phyloP scores from a whole-genome alignment of 2,329 filamentous ascomycete genomes.

The Aspergillus fischeri region DNA sequence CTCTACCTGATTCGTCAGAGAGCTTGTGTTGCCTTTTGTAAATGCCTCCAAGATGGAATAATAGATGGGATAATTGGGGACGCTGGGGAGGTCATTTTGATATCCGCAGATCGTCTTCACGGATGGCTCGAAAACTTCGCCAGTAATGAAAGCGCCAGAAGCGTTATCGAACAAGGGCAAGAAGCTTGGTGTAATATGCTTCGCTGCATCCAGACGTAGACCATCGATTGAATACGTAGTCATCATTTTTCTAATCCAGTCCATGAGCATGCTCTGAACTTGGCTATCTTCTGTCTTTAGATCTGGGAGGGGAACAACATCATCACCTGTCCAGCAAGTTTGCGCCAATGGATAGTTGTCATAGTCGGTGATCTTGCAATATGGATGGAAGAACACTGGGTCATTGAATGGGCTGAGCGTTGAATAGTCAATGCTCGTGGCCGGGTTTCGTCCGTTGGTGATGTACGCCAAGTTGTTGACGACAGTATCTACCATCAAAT shows the following conservation, averaged over 20 bases:
- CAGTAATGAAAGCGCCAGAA: slow-evolving; percentile 42
- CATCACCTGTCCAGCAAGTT: slow-evolving; percentile 51
- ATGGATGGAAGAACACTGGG: slow-evolving; percentile 23
- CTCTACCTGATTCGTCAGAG: slow-evolving; percentile 22
- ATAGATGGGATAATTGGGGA: slow-evolving; percentile 47
- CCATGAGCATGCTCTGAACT: slow-evolving; percentile 38
- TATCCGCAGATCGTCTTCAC: slow-evolving; percentile 38
- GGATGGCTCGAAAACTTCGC: slow-evolving; percentile 43
- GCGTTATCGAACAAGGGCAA: slow-evolving; percentile 36
- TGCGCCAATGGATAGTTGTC: slow-evolving; percentile 34
- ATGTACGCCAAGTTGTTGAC: slow-evolving; percentile 46
- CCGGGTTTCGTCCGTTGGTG: slow-evolving; percentile 23
- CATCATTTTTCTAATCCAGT: slow-evolving; percentile 41
- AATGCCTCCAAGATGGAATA: slow-evolving; percentile 34
- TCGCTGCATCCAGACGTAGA: slow-evolving; percentile 48
- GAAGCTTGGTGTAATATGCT: slow-evolving; percentile 44
- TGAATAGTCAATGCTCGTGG: slow-evolving; percentile 22
- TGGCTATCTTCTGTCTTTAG: slow-evolving; percentile 42
- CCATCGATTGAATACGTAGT: slow-evolving; percentile 47
- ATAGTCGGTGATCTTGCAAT: slow-evolving; percentile 31
- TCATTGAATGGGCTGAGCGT: slow-evolving; percentile 25
- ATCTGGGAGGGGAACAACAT: slow-evolving; percentile 44
- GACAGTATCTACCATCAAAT: slow-evolving; percentile 51
- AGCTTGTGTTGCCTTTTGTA: slow-evolving; percentile 27
- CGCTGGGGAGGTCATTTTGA: slow-evolving; percentile 39